Conservation (phyloP, 768 basidiomycete genomes). For the Psilocybe subaeruginosa region DNA sequence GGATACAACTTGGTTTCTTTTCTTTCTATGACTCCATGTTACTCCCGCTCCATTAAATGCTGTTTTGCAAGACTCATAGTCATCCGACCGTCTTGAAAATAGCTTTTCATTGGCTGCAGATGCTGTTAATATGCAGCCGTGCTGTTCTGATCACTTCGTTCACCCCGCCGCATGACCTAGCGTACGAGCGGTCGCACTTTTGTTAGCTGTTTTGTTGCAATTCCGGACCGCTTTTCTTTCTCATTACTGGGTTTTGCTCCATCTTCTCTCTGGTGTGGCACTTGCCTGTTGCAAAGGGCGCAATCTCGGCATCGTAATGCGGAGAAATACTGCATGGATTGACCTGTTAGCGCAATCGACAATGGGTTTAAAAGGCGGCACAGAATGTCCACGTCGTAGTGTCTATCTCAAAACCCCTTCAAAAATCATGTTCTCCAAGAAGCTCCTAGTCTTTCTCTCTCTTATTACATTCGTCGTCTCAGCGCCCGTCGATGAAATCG, state of each 20-base stretch:
- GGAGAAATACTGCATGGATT: neutral
- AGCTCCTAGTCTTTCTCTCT: slow-evolving; percentile 30
- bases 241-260: neutral
- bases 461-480: slow-evolving; percentile 32
- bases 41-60: neutral
- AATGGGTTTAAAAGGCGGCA: neutral
- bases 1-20: slow-evolving; percentile 6
- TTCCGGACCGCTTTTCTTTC: neutral
- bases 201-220: neutral
- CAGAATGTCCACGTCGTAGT: neutral
- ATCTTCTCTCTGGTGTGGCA: neutral
- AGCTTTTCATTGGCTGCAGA: neutral
- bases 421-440: slow-evolving; percentile 23
- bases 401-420: neutral
- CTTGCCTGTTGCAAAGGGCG: neutral
- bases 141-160: neutral
- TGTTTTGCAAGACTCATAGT: neutral
- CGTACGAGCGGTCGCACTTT: neutral
- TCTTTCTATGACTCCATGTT: neutral
- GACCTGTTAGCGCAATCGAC: neutral
- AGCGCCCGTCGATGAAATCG: slow-evolving; percentile 31
- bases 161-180: neutral
- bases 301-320: neutral
- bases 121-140: neutral
- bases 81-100: neutral